Base-by-base conservation (phyloP, 192 early-diverging fungal species). In the Podila horticola region DNA sequence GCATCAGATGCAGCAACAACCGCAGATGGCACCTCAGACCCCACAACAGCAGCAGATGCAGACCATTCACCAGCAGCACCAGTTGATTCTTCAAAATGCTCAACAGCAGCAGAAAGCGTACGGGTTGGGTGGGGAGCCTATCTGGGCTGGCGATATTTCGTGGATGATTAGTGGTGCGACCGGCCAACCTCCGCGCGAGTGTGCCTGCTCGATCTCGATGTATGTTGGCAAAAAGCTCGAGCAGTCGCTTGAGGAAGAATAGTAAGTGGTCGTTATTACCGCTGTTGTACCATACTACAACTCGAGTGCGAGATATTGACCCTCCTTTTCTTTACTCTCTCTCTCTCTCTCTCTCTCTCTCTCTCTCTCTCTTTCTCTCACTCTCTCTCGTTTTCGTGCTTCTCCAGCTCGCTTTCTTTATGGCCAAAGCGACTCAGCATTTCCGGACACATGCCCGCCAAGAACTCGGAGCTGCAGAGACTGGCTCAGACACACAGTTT, bases 221-320 rank as follows among this genome's bases (percentile, higher is more conserved):
- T 79, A 72, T 72, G 66, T 65, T 5, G 76, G 76, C 33, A 79
- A 79, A 30, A 72, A 72, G 33, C 49, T 72, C 6, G 76, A 79
- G 28, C 71, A 79, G 29, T 79, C 76, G 2, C 49, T 79, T 7
- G 76, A 79, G 24, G 76, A 79, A 38, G 76, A 79, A 64, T 79
- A 72, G 76, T 79, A 79, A 24, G 76, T 64, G 5, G 3, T 26
- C 0, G 19, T 51, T 12, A 28, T 17, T 41, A n/a, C 9, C 34
- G 34, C 2, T 5, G 17, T 17, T 30, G 10, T 28, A 6, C 57
- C 26, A 45, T 45, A 13, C 15, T 45, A 1, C 38, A 41, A 11
- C 17, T 62, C 5, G 15, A 59, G 0, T 33, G 22, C 50, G 5
- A 51, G 8, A 28, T 28, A 30, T 11, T 28, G 28, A 55, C 28